A percentile compares a stretch with the other conserved stretches of the same genome.
These are phyloP conservation scores for Nissolia schottii DNA, from an alignment of 306 rosid species.

Conservation along the genomic window DNA sequence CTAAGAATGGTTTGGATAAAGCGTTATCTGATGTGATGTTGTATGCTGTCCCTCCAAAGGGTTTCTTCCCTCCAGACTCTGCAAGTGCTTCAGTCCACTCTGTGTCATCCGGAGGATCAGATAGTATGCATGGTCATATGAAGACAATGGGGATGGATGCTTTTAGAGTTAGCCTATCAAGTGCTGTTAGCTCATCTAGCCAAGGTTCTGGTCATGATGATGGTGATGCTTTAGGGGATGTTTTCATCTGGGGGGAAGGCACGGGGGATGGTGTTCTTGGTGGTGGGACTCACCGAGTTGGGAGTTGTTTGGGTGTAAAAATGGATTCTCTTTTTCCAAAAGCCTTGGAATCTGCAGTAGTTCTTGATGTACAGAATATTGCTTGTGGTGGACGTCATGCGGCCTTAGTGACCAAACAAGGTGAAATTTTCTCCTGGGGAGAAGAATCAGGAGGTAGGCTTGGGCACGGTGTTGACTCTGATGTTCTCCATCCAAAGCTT, in stretches of 20 bases:
- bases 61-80: slow-evolving; percentile 90
- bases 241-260: slow-evolving; percentile 97
- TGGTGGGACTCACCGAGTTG: slow-evolving; percentile 85
- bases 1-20: slow-evolving; percentile 87
- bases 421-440: slow-evolving; percentile 97
- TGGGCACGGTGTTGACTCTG: slow-evolving; percentile 98
- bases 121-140: slow-evolving; percentile 87
- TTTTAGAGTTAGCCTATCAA: slow-evolving; percentile 93
- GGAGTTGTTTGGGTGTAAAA: slow-evolving; percentile 58
- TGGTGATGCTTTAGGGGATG: slow-evolving; percentile 99
- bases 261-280: slow-evolving; percentile 94
- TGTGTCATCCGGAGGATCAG: slow-evolving; percentile 97
- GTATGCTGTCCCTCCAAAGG: slow-evolving; percentile 81
- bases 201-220: slow-evolving; percentile 99
- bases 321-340: slow-evolving; percentile 87
- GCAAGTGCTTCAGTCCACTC: slow-evolving; percentile 93
- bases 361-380: slow-evolving; percentile 91
- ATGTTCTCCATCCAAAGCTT: slow-evolving; percentile 87
- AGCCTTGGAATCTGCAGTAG: slow-evolving; percentile 93
- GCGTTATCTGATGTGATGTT: slow-evolving; percentile 77
- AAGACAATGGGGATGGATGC: slow-evolving; percentile 90
- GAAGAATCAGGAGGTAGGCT: slow-evolving; percentile 99
- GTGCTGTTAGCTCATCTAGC: slow-evolving; percentile 98
- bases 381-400: slow-evolving; percentile 98
- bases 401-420: slow-evolving; percentile 95